A percentile compares a stretch with the other conserved stretches of the same genome.
Evolutionary conservation across 176 grass and related monocot genomes (phyloP).

Genomic region (Phyllostachys edulis): DNA sequence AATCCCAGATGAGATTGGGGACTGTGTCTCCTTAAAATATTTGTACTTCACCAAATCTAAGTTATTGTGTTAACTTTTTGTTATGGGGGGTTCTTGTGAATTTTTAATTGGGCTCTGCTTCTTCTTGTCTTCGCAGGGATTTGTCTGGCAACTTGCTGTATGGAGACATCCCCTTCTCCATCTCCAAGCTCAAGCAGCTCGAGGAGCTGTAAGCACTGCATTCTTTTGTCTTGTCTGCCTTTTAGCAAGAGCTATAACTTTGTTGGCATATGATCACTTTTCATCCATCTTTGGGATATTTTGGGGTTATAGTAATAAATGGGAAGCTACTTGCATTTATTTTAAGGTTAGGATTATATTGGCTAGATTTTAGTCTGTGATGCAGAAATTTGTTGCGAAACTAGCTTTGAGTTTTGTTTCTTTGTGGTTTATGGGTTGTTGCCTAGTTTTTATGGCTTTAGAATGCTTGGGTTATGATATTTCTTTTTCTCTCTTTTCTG

Average conservation of each 20-base stretch:
- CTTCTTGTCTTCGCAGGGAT: constrained; percentile 58
- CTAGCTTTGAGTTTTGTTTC: constrained; percentile 17
- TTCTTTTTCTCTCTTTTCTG: constrained; percentile 22
- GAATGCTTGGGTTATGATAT: constrained; percentile 17
- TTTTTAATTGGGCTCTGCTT: constrained; percentile 23
- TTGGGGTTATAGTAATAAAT: background rate
- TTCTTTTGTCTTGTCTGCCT: constrained; percentile 3
- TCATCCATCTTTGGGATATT: background rate
- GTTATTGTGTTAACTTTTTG: constrained; percentile 30
- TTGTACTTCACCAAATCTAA: constrained; percentile 47
- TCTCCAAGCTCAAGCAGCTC: constrained; percentile 97
- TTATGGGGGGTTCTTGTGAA: constrained; percentile 30
- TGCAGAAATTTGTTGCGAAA: background rate
- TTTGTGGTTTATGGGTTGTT: constrained; percentile 2
- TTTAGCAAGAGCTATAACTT: background rate
- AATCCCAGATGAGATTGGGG: constrained; percentile 99
- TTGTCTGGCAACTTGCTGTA: constrained; percentile 84
- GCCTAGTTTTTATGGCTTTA: constrained; percentile 4
- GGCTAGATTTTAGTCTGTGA: background rate
- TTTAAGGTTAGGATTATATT: constrained; percentile 1
- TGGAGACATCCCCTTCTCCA: constrained; percentile 94
- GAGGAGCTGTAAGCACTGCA: constrained; percentile 76
- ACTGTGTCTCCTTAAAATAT: constrained; percentile 80
- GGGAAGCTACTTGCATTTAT: background rate
- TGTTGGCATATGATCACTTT: background rate